Percentiles rank a stretch among this genome's conserved stretches.
phyloP scores from a whole-genome alignment of 225 moss, liverwort and hornwort species.

The Physcomitrellopsis africana region DNA sequence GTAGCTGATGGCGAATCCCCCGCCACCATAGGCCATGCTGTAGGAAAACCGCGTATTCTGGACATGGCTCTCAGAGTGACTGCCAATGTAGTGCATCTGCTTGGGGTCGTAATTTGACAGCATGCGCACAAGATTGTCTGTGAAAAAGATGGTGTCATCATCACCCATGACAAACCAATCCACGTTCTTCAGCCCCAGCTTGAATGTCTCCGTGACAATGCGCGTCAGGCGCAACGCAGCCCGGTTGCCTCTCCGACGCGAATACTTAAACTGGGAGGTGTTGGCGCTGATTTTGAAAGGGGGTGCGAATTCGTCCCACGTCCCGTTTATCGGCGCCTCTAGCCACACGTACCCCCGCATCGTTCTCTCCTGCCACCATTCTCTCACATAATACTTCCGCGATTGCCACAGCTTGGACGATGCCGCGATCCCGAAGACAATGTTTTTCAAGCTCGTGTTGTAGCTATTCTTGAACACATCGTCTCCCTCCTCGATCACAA shows the following conservation, averaged over 20 bases:
- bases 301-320: constrained; percentile 36
- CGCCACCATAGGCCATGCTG: constrained; percentile 42
- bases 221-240: constrained; percentile 74
- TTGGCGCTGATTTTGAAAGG: constrained; percentile 56
- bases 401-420: constrained; percentile 69
- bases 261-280: constrained; percentile 70
- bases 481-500: background rate
- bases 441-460: constrained; percentile 17
- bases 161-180: constrained; percentile 84
- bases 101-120: constrained; percentile 63
- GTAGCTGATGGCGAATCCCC: constrained; percentile 44
- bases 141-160: constrained; percentile 74
- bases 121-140: constrained; percentile 64
- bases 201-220: constrained; percentile 63
- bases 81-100: constrained; percentile 40
- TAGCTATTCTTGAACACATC: background rate
- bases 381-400: constrained; percentile 62
- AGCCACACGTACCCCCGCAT: constrained; percentile 87
- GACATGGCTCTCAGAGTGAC: constrained; percentile 37
- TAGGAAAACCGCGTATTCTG: constrained; percentile 39
- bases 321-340: constrained; percentile 48
- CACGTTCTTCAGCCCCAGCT: constrained; percentile 59
- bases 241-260: constrained; percentile 63
- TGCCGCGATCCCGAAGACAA: constrained; percentile 81
- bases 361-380: constrained; percentile 63